Evolutionary conservation across 164 flowering plant species (phyloP).

Genomic region (Tetrastigma voinierianum): DNA sequence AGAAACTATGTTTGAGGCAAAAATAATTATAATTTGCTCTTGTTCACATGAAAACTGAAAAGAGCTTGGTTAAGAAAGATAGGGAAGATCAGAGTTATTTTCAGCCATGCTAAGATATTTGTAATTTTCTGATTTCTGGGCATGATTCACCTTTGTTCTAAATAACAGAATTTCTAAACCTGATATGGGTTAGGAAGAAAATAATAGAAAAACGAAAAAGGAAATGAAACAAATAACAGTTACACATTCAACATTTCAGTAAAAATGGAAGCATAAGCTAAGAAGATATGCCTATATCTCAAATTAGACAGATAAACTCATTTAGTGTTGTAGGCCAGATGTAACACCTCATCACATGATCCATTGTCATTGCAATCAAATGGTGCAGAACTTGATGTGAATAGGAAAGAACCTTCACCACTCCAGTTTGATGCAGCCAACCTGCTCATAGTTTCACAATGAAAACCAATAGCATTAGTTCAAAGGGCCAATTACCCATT

Average conservation of each 20-base stretch:
- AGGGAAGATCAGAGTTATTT: no score
- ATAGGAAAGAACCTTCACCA: slow-evolving; percentile 84
- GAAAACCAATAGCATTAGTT: slow-evolving; percentile 6
- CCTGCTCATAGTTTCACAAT: slow-evolving; percentile 34
- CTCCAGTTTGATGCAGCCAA: slow-evolving; percentile 81
- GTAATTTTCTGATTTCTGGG: no score
- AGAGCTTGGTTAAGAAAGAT: no score
- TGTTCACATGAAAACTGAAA: no score
- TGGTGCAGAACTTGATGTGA: slow-evolving; percentile 91
- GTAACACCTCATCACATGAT: slow-evolving; percentile 76
- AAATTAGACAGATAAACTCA: not conserved
- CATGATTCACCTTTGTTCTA: no score
- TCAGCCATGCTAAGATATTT: no score
- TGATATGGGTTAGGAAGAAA: not conserved
- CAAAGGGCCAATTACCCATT: not conserved
- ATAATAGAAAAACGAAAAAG: not conserved
- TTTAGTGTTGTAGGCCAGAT: slow-evolving; percentile 12
- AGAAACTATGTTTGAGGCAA: no score
- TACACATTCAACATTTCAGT: not conserved
- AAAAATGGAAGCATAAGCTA: not conserved
- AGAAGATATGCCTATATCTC: not conserved
- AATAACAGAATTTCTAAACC: no score
- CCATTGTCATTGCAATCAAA: slow-evolving; percentile 89
- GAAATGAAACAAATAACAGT: not conserved
- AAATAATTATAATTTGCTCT: no score